Conservation (phyloP, 768 basidiomycete genomes). For the Imleria badia region DNA sequence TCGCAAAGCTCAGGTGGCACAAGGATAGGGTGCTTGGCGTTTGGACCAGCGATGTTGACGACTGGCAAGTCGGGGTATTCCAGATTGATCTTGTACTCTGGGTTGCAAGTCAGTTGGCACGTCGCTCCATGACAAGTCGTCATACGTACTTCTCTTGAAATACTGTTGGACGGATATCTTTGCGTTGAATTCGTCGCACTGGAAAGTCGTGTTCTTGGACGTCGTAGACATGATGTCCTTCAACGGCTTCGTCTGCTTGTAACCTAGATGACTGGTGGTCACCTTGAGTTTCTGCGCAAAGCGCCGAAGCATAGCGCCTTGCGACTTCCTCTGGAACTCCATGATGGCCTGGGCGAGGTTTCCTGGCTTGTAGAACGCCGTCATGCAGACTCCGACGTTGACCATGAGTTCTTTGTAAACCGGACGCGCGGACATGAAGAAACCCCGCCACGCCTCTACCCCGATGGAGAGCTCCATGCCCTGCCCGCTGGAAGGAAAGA, state of each 20-base stretch:
- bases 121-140: neutral
- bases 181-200: conserved; percentile 54
- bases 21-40: conserved; percentile 33
- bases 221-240: conserved; percentile 38
- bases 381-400: conserved; percentile 55
- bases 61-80: conserved; percentile 51
- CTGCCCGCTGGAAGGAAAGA: conserved; percentile 39
- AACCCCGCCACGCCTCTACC: conserved; percentile 47
- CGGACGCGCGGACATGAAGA: conserved; percentile 51
- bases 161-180: conserved; percentile 60
- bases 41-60: conserved; percentile 49
- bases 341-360: conserved; percentile 61
- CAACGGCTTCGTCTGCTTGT: conserved; percentile 50
- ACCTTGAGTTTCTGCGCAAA: conserved; percentile 59
- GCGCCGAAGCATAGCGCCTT: conserved; percentile 43
- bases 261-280: conserved; percentile 53
- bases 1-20: conserved; percentile 73
- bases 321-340: conserved; percentile 43
- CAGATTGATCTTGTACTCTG: conserved; percentile 61
- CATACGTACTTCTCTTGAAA: conserved; percentile 56
- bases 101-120: conserved; percentile 3
- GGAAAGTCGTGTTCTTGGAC: conserved; percentile 51
- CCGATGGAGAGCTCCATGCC: conserved; percentile 34
- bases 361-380: conserved; percentile 55
- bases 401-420: conserved; percentile 50